These are phyloP conservation scores for Lachnum nothofagi DNA, from an alignment of 2,329 filamentous ascomycete species.

Conservation along the genomic window DNA sequence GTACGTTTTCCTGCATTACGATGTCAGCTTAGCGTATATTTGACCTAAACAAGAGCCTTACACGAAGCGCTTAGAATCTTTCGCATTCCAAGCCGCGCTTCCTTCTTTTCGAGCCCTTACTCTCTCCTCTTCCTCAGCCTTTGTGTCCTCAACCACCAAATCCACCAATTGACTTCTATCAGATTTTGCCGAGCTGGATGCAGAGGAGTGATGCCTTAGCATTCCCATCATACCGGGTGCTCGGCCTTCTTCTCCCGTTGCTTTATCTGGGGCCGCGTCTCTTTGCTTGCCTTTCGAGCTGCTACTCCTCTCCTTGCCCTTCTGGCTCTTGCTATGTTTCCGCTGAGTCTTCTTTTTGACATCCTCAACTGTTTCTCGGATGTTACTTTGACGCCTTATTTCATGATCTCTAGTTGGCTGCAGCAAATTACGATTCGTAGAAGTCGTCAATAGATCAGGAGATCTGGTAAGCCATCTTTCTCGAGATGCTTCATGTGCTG, in stretches of 20 bases:
- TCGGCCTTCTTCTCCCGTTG: slow-evolving; percentile 29
- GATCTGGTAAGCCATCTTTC: slow-evolving; percentile 57
- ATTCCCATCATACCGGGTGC: slow-evolving; percentile 33
- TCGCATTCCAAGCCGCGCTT: slow-evolving; percentile 54
- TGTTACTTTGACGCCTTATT: slow-evolving; percentile 35
- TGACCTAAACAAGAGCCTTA: slow-evolving; percentile 29
- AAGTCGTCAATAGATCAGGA: slow-evolving; percentile 49
- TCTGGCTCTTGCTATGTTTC: slow-evolving; percentile 20
- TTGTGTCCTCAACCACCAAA: slow-evolving; percentile 58
- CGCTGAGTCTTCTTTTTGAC: slow-evolving; percentile 33
- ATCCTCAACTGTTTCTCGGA: slow-evolving; percentile 33
- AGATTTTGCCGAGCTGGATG: slow-evolving; percentile 46
- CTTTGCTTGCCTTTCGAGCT: slow-evolving; percentile 30
- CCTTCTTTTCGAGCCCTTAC: slow-evolving; percentile 59
- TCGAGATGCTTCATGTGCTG: slow-evolving; percentile 68
- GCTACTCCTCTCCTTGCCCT: slow-evolving; percentile 20
- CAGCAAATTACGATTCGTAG: slow-evolving; percentile 49
- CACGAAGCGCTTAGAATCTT: slow-evolving; percentile 51
- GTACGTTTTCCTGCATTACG: slow-evolving; percentile 40
- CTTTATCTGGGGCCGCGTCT: slow-evolving; percentile 12
- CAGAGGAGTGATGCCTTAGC: slow-evolving; percentile 44
- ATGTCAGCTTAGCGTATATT: slow-evolving; percentile 3
- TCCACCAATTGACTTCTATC: slow-evolving; percentile 61
- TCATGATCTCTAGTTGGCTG: slow-evolving; percentile 43
- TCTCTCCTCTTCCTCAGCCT: slow-evolving; percentile 57